Base-by-base conservation (phyloP, 768 basidiomycete genomes). In the Hericium rajendrae region DNA sequence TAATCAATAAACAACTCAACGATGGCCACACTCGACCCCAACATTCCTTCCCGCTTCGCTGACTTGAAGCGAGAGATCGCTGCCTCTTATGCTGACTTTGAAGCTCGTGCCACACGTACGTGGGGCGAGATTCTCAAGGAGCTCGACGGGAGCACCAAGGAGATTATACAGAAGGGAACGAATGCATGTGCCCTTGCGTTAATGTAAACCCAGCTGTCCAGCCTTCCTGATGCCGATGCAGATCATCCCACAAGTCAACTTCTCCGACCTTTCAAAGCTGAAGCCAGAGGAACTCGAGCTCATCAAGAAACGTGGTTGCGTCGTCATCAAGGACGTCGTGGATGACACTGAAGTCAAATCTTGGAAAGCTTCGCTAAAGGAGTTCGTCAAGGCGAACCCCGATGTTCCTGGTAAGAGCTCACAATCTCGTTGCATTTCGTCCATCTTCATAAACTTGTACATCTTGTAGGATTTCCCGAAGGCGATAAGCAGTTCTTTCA, bases 401-500 rank as follows among this genome's bases (percentile, higher is more conserved):
- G 73, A 72, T 28, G 76, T 76, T 2, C 73, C 79, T 65, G 86
- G 84, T 80, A 18, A 38, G 66, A 22, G 48, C 13, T 11, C 43
- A 41, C 15, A 15, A 32, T 26, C 24, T 5, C 16, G 60, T 8
- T 46, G 13, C 15, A 13, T 22, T 56, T 26, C 49, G 24, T 57
- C 26, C 18, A 20, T 10, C n/a, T n/a, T 3, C 38, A 26, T 49
- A 51, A 51, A 56, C 10, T 16, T 8, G 12, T 32, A n/a, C 43
- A 38, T 26, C 6, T 20, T n/a, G 2, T 48, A 85, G 83, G 84
- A 16, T 55, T 74, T 37, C 84, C 85, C 0, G 73, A 59, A 5
- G 61, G 76, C n/a, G 70, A 88, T 62, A 86, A 83, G 53, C 86
- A 88, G 62, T 86, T 89, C 70, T 88, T 84, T 69, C 72, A 82